Conservation (phyloP, 225 moss, liverwort and hornwort genomes). For the Polytrichum formosum region DNA sequence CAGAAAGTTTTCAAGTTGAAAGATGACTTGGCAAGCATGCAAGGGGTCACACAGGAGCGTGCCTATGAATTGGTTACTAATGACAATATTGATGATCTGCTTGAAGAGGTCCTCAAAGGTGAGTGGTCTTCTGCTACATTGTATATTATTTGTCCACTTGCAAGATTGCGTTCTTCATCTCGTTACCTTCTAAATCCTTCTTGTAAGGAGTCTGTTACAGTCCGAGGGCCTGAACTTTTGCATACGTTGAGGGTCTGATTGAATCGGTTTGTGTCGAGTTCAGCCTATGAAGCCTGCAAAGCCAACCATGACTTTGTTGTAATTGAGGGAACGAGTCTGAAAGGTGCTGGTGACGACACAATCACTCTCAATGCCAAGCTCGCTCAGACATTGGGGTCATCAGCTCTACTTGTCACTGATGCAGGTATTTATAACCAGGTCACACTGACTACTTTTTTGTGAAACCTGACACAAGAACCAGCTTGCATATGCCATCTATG, state of each 20-base stretch:
- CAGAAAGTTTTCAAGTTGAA: constrained; percentile 69
- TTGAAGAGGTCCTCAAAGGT: constrained; percentile 94
- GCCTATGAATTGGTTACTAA: constrained; percentile 76
- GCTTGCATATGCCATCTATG: no score
- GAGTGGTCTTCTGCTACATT: background rate
- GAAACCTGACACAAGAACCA: no score
- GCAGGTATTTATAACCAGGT: constrained; percentile 39
- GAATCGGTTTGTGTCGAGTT: constrained; percentile 5
- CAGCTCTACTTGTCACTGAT: constrained; percentile 77
- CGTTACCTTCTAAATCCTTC: no score
- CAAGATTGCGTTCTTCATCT: background rate
- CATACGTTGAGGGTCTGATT: background rate
- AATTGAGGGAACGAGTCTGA: constrained; percentile 82
- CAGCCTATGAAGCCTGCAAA: constrained; percentile 79
- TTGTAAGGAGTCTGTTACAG: no score
- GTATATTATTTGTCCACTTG: background rate
- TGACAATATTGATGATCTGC: constrained; percentile 74
- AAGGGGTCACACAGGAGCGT: constrained; percentile 73
- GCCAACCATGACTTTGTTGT: constrained; percentile 79
- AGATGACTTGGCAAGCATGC: constrained; percentile 68
- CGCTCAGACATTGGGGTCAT: constrained; percentile 70
- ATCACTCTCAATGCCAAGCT: constrained; percentile 77
- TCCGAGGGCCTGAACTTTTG: no score
- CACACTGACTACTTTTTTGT: no score
- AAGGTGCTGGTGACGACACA: constrained; percentile 85